Evolutionary conservation across 768 basidiomycete species (phyloP), one percentile per base, ranked within the genome.

Genomic region (Brasilioporus rufonigricans): DNA sequence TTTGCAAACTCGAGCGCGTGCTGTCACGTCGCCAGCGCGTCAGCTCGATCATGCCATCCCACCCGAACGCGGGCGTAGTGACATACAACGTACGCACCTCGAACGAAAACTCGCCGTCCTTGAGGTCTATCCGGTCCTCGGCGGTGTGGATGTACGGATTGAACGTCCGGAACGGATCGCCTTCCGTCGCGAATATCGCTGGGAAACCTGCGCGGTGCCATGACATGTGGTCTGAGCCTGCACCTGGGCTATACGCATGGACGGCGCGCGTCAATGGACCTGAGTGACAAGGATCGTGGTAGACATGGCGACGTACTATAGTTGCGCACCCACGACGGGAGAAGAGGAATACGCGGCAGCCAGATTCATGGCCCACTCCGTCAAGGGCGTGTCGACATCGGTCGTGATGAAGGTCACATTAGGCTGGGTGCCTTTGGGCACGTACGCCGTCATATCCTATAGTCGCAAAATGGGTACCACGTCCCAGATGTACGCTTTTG

Each of bases 1-100:
- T 84, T 85, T 24, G 80, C 78, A 61, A 85, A 86, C 65, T 85
- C 80, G 23, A 81, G 68, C 50, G 80, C 80, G 63, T 84, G 80
- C 49, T 43, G 61, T 64, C 12, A 47, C 1, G 11, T 54, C 5
- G 14, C 0, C 29, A 14, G 35, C 6, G 35, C 35, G 16, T 18
- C 35, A 18, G 16, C 7, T 40, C 18, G 7, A 2, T n/a, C n/a
- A n/a, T n/a, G n/a, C n/a, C n/a, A n/a, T n/a, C n/a, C n/a, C n/a
- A n/a, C n/a, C n/a, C n/a, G n/a, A n/a, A n/a, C n/a, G n/a, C 11
- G 10, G 19, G 14, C 27, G 19, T 4, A 18, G 19, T 24, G n/a
- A 32, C 4, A 32, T 1, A 11, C 33, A 11, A 26, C 2, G 32
- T 26, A 19, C 44, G 27, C 32, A 67, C 71, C 60, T 75, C 68